Evolutionary conservation across 768 basidiomycete species (phyloP).

Genomic region (Agrocybe chaxingu): DNA sequence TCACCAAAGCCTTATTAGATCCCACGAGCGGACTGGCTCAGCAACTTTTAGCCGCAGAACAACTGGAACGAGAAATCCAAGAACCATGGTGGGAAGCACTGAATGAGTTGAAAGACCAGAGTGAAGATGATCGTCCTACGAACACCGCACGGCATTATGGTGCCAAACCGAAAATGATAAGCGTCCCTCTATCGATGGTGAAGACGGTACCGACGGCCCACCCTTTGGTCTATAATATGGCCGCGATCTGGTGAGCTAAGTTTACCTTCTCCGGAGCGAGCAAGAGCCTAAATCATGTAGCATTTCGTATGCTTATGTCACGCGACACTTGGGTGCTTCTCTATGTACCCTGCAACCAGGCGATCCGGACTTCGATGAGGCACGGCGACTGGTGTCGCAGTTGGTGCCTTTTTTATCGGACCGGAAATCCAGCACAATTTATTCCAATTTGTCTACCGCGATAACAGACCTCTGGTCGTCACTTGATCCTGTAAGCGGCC

Average conservation of each 20-base stretch:
- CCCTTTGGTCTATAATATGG: conserved; percentile 65
- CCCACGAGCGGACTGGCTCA: conserved; percentile 60
- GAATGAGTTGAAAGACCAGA: conserved; percentile 4
- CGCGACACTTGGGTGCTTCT: conserved; percentile 58
- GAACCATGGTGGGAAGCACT: conserved; percentile 74
- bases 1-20: conserved; percentile 55
- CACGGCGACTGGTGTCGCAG: conserved; percentile 43
- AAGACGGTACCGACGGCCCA: conserved; percentile 33
- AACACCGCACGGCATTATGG: conserved; percentile 25
- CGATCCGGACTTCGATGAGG: conserved; percentile 43
- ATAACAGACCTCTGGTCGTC: conserved; percentile 68
- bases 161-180: conserved; percentile 39
- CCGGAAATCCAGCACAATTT: conserved; percentile 52
- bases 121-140: conserved; percentile 5
- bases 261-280: not conserved
- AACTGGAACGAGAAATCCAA: conserved; percentile 43
- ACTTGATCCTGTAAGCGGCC: conserved; percentile 47
- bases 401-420: conserved; percentile 66
- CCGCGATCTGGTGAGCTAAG: conserved; percentile 58
- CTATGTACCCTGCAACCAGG: conserved; percentile 41
- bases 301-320: conserved; percentile 64
- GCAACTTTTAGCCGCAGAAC: conserved; percentile 56
- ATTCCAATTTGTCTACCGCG: conserved; percentile 46
- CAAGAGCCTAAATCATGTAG: conserved; percentile 30
- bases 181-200: conserved; percentile 43